These are phyloP conservation scores for Penicillium vulpinum DNA, from an alignment of 2,329 filamentous ascomycete species.

Conservation along the genomic window DNA sequence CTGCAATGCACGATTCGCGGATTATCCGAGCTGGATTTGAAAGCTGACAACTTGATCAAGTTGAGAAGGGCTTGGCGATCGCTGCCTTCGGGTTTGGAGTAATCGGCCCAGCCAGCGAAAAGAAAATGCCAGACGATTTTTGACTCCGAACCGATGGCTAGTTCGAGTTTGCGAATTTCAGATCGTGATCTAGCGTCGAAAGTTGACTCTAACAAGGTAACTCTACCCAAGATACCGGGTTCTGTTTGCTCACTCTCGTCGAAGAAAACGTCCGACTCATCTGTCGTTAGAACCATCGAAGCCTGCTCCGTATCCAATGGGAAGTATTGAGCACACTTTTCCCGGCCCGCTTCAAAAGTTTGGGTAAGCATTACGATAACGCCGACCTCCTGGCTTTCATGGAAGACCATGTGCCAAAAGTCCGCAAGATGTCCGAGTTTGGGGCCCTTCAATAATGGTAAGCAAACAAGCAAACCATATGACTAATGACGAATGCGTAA, in stretches of 20 bases:
- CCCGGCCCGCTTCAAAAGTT: conserved; percentile 71
- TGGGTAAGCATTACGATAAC: conserved; percentile 95
- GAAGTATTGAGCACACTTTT: conserved; percentile 92
- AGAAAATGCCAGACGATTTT: conserved; percentile 79
- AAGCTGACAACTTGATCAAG: conserved; percentile 51
- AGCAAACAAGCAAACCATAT: conserved; percentile 9
- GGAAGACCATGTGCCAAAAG: conserved; percentile 94
- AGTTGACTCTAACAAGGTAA: conserved; percentile 60
- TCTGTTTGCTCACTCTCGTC: conserved; percentile 68
- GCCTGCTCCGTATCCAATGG: conserved; percentile 59
- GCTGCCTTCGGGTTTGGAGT: conserved; percentile 68
- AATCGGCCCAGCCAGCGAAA: conserved; percentile 88
- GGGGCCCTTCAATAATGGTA: conserved; percentile 61
- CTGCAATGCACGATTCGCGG: conserved; percentile 85
- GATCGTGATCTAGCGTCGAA: conserved; percentile 60
- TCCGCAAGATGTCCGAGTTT: conserved; percentile 73
- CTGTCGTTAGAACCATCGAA: conserved; percentile 45
- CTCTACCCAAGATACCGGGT: conserved; percentile 62
- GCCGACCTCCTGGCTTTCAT: conserved; percentile 71
- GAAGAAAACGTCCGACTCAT: conserved; percentile 41
- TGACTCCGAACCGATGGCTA: conserved; percentile 52
- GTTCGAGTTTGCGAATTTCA: conserved; percentile 71
- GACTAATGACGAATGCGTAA: conserved; percentile 1
- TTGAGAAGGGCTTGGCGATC: conserved; percentile 53
- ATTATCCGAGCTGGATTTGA: conserved; percentile 54